A percentile compares a stretch with the other conserved stretches of the same genome.
These are phyloP conservation scores for Dentipellis sp. DNA, from an alignment of 768 basidiomycete genomes.

Conservation along the genomic window DNA sequence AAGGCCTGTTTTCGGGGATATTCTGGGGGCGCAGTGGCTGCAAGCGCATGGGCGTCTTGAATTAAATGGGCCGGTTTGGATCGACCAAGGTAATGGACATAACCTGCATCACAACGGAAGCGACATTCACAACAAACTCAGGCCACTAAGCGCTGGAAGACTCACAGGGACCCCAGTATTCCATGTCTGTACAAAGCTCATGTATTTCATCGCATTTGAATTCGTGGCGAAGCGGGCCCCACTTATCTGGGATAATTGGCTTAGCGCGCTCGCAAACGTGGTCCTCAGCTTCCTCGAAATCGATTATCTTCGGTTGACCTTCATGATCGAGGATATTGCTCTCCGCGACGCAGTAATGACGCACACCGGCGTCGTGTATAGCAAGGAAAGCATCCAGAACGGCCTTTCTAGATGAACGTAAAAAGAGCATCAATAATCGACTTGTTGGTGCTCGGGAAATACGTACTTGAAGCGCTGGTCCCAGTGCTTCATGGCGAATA, in stretches of 20 bases:
- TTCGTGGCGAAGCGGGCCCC: not conserved
- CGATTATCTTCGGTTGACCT: not conserved
- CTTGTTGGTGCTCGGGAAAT: too few relatives aligned
- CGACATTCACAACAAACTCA: not conserved
- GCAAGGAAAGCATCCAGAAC: not conserved
- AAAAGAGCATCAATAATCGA: too few relatives aligned
- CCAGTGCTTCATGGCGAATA: too few relatives aligned
- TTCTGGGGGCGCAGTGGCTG: not conserved
- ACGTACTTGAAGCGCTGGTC: too few relatives aligned
- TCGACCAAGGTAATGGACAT: not conserved
- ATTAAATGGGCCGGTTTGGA: not conserved
- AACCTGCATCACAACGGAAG: not conserved
- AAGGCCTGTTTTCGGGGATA: not conserved
- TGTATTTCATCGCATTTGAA: not conserved
- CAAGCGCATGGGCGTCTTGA: not conserved
- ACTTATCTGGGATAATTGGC: not conserved
- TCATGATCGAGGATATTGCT: not conserved
- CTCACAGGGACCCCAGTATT: not conserved
- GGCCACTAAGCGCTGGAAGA: not conserved
- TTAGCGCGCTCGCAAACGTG: not conserved
- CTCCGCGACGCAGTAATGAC: not conserved
- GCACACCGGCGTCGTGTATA: not conserved
- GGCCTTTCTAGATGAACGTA: too few relatives aligned
- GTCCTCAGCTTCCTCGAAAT: not conserved
- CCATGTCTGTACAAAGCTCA: not conserved